These are phyloP conservation scores for Pseudogymnoascus sp. DNA, from an alignment of 2,329 filamentous ascomycete species.

Conservation along the genomic window DNA sequence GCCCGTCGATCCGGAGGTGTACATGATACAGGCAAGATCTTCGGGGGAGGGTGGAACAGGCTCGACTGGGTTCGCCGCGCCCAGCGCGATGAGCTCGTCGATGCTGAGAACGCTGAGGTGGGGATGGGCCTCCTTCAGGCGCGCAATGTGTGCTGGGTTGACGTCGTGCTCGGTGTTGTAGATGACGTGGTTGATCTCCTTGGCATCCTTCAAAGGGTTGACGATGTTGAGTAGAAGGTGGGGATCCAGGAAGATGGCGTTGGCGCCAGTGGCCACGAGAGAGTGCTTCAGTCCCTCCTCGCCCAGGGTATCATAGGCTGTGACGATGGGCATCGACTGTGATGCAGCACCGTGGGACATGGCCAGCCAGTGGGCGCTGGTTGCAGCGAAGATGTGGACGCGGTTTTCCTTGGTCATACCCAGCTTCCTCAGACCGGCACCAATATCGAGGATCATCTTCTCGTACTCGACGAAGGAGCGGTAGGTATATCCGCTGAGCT, in stretches of 20 bases:
- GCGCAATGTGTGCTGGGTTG: constrained; percentile 40
- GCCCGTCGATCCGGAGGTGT: constrained; percentile 84
- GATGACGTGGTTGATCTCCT: constrained; percentile 44
- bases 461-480: constrained; percentile 73
- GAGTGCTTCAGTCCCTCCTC: constrained; percentile 78
- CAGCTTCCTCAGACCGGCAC: constrained; percentile 64
- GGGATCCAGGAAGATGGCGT: constrained; percentile 80
- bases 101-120: constrained; percentile 45
- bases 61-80: constrained; percentile 55
- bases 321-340: constrained; percentile 86
- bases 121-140: constrained; percentile 49
- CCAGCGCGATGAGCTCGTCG: constrained; percentile 43
- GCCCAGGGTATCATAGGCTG: constrained; percentile 87
- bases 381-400: constrained; percentile 70
- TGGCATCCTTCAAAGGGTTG: constrained; percentile 51
- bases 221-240: constrained; percentile 57
- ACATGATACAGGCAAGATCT: constrained; percentile 77
- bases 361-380: constrained; percentile 38
- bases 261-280: constrained; percentile 69
- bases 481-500: constrained; percentile 73
- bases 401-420: constrained; percentile 62
- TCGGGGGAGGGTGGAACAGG: constrained; percentile 65
- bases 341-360: constrained; percentile 53
- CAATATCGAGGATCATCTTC: constrained; percentile 58
- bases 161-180: constrained; percentile 45